Percentiles rank a stretch among this genome's conserved stretches.
Conservation (phyloP, 1,284 basidiomycete genomes). For the Moesziomyces antarcticus region DNA sequence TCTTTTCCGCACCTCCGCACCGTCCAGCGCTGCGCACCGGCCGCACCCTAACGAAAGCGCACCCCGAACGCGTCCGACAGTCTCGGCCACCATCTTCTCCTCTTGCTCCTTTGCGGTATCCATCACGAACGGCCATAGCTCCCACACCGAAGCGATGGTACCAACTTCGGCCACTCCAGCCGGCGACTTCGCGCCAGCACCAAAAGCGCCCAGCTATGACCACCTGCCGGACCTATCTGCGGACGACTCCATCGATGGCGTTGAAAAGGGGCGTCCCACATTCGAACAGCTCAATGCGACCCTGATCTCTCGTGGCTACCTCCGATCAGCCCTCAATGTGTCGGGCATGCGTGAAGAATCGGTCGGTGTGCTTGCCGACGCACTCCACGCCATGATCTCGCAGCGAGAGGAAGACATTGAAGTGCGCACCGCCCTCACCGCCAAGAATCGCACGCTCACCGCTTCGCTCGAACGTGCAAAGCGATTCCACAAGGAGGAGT, state of each 20-base stretch:
- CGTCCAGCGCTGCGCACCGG: not conserved
- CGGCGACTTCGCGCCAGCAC: not conserved
- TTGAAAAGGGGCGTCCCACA: conserved; percentile 21
- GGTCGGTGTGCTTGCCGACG: conserved; percentile 36
- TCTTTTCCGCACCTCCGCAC: conserved; percentile 1
- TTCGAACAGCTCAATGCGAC: conserved; percentile 56
- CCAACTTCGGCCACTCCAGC: not conserved
- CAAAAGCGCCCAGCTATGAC: conserved; percentile 23
- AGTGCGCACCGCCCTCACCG: conserved; percentile 49
- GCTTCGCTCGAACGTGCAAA: conserved; percentile 44
- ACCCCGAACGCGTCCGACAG: conserved; percentile 1
- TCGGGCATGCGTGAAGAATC: conserved; percentile 24
- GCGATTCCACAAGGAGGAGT: conserved; percentile 42
- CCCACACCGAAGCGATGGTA: conserved; percentile 1
- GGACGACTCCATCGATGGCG: conserved; percentile 24
- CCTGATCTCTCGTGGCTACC: conserved; percentile 51
- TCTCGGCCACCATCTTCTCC: conserved; percentile 16
- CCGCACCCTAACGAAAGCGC: conserved; percentile 1
- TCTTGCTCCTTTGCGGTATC: not conserved
- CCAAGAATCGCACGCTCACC: conserved; percentile 41
- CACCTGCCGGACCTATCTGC: conserved; percentile 37
- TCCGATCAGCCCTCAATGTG: conserved; percentile 38
- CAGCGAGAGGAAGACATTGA: conserved; percentile 56
- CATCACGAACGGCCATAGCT: conserved; percentile 1
- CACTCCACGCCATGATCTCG: conserved; percentile 50